Evolutionary conservation across 2,329 filamentous ascomycete genomes (phyloP).

Genomic region (Trichoderma endophyticum): DNA sequence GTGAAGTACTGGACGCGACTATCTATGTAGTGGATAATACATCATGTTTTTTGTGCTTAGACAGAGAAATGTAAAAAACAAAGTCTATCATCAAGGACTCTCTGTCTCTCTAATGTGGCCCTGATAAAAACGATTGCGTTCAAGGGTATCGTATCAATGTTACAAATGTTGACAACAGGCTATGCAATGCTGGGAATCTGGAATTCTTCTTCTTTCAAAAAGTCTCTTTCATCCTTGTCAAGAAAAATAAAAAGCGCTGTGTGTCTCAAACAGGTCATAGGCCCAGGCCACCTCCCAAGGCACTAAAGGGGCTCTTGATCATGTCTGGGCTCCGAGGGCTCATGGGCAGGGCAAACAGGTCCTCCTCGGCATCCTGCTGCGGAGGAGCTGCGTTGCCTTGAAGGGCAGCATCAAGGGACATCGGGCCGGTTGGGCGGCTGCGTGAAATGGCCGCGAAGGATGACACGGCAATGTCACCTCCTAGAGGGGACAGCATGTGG

Average conservation of each 20-base stretch:
- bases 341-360: conserved; percentile 82
- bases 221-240: not conserved
- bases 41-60: not conserved
- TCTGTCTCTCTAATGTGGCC: not conserved
- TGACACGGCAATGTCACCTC: conserved; percentile 35
- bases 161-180: conserved; percentile 17
- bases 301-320: conserved; percentile 75
- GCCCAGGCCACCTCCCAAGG: conserved; percentile 33
- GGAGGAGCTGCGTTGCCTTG: conserved; percentile 24
- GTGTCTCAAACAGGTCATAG: not conserved
- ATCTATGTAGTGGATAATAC: not conserved
- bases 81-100: not conserved
- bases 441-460: conserved; percentile 34
- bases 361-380: conserved; percentile 57
- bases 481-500: conserved; percentile 32
- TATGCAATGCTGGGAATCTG: conserved; percentile 7
- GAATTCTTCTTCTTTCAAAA: not conserved
- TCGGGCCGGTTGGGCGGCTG: conserved; percentile 24
- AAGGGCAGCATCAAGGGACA: conserved; percentile 36
- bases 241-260: not conserved
- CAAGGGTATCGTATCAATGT: conserved; percentile 21
- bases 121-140: conserved; percentile 4
- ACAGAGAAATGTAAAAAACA: not conserved
- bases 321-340: conserved; percentile 85
- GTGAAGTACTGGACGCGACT: not conserved